Conservation (phyloP, 768 basidiomycete genomes). For the Phanerodontia chrysosporium region DNA sequence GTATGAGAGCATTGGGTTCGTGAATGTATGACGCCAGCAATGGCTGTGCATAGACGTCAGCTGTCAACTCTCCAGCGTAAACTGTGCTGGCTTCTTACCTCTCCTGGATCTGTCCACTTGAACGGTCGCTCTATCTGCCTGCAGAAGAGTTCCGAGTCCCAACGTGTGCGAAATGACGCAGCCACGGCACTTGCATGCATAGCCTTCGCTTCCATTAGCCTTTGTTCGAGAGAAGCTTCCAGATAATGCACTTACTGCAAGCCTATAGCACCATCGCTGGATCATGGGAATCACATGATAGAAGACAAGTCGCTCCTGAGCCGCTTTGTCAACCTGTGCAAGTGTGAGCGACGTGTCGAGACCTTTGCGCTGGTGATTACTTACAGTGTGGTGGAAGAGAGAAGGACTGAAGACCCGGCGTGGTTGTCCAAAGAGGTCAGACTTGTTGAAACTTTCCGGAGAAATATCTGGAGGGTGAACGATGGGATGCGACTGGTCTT, state of each 20-base stretch:
- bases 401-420: neutral
- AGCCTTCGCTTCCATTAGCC: neutral
- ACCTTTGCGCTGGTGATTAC: neutral
- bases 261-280: slow-evolving; percentile 16
- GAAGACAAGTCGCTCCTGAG: slow-evolving; percentile 14
- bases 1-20: slow-evolving; percentile 31
- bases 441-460: neutral
- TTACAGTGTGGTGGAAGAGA: neutral
- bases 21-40: slow-evolving; percentile 25
- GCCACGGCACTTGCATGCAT: slow-evolving; percentile 35
- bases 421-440: neutral
- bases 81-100: slow-evolving; percentile 30
- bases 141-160: slow-evolving; percentile 30
- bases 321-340: slow-evolving; percentile 8
- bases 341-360: neutral
- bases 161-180: slow-evolving; percentile 33
- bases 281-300: slow-evolving; percentile 9
- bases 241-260: slow-evolving; percentile 30
- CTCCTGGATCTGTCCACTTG: slow-evolving; percentile 49
- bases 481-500: neutral
- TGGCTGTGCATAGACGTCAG: slow-evolving; percentile 22
- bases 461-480: neutral
- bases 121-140: slow-evolving; percentile 36
- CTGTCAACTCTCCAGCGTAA: neutral
- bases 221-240: neutral